Conservation (phyloP, 495 filamentous ascomycete species). For the Penicillium coffeae region DNA sequence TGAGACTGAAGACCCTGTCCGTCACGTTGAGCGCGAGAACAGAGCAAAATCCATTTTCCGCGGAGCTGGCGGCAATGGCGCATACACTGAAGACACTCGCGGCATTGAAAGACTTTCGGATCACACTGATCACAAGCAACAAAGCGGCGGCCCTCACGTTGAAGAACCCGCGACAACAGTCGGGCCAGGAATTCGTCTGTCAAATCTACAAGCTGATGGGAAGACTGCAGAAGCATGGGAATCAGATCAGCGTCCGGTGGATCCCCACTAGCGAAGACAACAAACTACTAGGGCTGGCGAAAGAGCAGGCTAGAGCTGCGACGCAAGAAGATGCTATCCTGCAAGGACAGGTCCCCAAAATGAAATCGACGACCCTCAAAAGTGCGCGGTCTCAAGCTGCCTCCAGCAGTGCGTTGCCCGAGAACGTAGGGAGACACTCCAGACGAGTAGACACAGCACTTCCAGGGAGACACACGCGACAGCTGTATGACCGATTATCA, state of each 20-base stretch:
- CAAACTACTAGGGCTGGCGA: conserved; percentile 15
- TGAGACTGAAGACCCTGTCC: conserved; percentile 6
- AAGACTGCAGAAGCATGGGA: conserved; percentile 7
- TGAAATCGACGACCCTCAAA: conserved; percentile 1
- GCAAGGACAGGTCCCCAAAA: conserved; percentile 7
- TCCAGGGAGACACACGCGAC: conserved; percentile 17
- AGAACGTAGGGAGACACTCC: conserved; percentile 20
- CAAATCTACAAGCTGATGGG: conserved; percentile 4
- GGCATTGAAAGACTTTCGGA: conserved; percentile 7
- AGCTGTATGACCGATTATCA: conserved; percentile 19
- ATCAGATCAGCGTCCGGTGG: conserved; percentile 8
- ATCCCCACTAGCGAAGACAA: conserved; percentile 13
- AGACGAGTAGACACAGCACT: conserved; percentile 28
- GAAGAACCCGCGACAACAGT: not conserved
- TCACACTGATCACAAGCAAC: not conserved
- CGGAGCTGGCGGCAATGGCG: conserved; percentile 16
- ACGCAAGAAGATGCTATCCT: conserved; percentile 8
- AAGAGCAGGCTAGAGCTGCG: conserved; percentile 16
- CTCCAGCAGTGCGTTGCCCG: conserved; percentile 9
- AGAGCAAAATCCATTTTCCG: conserved; percentile 14
- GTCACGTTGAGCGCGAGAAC: conserved; percentile 1
- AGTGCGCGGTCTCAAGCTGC: conserved; percentile 7
- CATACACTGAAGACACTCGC: conserved; percentile 8
- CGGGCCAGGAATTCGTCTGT: not conserved
- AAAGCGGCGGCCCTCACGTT: not conserved